phyloP scores from a whole-genome alignment of 257 asterid species.

The Nicotiana obtusifolia region DNA sequence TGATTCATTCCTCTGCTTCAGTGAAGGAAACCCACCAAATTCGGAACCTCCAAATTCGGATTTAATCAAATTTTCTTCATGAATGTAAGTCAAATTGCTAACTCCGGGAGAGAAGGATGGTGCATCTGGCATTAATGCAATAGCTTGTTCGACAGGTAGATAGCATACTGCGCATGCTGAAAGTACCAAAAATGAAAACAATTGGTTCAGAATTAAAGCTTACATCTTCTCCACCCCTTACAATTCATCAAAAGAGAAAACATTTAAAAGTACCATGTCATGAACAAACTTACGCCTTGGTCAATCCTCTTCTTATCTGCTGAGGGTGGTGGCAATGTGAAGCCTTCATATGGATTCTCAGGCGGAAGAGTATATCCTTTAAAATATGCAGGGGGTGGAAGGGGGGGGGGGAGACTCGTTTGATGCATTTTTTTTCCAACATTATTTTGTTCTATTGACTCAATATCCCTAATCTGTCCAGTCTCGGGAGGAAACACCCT shows the following conservation, averaged over 20 bases:
- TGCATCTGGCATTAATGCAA: constrained; percentile 62
- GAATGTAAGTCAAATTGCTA: constrained; percentile 52
- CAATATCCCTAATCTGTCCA: constrained; percentile 13
- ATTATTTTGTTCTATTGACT: constrained; percentile 11
- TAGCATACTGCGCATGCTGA: constrained; percentile 97
- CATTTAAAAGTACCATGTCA: background rate
- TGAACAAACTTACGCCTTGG: constrained; percentile 71
- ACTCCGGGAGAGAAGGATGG: constrained; percentile 75
- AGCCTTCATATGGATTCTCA: constrained; percentile 85
- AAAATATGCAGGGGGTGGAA: constrained; percentile 42
- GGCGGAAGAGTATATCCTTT: constrained; percentile 83
- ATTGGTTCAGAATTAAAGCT: background rate
- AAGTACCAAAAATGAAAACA: constrained; percentile 14
- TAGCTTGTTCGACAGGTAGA: constrained; percentile 77
- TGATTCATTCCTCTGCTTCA: constrained; percentile 64
- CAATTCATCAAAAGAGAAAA: background rate
- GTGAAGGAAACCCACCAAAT: constrained; percentile 85
- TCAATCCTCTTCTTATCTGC: constrained; percentile 78
- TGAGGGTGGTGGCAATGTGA: constrained; percentile 90
- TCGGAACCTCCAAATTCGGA: constrained; percentile 94
- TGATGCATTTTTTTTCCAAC: constrained; percentile 25
- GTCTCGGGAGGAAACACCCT: constrained; percentile 28
- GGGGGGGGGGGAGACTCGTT: constrained; percentile 21
- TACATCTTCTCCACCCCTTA: background rate
- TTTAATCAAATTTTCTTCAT: constrained; percentile 57